Conservation (phyloP, 805 yeast genomes). For the Cyberlindnera maclurae region DNA sequence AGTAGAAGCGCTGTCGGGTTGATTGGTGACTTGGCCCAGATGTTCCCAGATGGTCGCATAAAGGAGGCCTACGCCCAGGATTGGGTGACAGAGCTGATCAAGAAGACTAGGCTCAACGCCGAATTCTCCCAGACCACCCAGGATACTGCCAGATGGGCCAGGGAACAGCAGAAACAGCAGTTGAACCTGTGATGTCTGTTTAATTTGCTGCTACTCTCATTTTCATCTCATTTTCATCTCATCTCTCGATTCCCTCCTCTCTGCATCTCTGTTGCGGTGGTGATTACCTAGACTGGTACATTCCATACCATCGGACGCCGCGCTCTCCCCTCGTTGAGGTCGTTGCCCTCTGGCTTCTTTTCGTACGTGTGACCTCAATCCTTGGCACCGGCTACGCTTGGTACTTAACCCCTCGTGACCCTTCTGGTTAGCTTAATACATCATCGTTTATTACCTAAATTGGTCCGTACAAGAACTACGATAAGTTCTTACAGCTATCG, state of each 20-base stretch:
- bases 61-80: conserved; percentile 57
- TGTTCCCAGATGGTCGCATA: conserved; percentile 74
- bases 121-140: conserved; percentile 59
- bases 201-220: neutral
- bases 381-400: too few relatives aligned
- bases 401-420: too few relatives aligned
- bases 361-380: too few relatives aligned
- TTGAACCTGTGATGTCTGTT: conserved; percentile 8
- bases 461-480: too few relatives aligned
- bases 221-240: neutral
- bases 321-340: too few relatives aligned
- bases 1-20: conserved; percentile 84
- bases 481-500: too few relatives aligned
- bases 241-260: conserved; percentile 1
- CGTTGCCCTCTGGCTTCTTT: too few relatives aligned
- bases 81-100: conserved; percentile 77
- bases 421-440: too few relatives aligned
- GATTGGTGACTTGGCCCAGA: conserved; percentile 86
- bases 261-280: neutral
- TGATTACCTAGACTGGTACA: too few relatives aligned
- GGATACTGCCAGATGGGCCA: conserved; percentile 97
- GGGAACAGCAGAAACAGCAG: conserved; percentile 47
- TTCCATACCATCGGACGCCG: neutral
- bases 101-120: conserved; percentile 59
- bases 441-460: too few relatives aligned